Percentiles rank a stretch among this genome's conserved stretches.
phyloP scores from a whole-genome alignment of 83 land plant genomes.

The Diphasiastrum complanatum region DNA sequence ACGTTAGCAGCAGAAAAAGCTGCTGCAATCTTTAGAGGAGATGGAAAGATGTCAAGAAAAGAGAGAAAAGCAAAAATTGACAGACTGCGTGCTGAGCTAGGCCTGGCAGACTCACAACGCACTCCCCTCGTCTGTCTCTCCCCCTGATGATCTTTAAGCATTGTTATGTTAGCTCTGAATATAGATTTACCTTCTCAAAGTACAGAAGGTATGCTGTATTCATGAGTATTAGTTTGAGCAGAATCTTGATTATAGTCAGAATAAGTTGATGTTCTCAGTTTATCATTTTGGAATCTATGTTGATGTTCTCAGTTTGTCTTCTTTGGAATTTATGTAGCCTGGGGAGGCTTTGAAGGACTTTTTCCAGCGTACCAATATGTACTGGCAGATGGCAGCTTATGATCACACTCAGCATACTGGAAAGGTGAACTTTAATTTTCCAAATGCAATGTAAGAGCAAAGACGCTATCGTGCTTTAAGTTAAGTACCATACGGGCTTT shows the following conservation, averaged over 20 bases:
- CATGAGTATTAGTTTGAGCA: too few species aligned
- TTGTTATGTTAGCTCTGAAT: too few species aligned
- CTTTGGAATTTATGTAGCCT: constrained; percentile 55
- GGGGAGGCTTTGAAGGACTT: constrained; percentile 91
- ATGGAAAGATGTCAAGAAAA: constrained; percentile 76
- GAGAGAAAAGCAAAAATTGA: constrained; percentile 88
- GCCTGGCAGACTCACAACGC: constrained; percentile 88
- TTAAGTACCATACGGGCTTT: too few species aligned
- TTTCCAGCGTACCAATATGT: constrained; percentile 74
- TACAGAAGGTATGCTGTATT: too few species aligned
- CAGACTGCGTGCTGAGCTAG: constrained; percentile 79
- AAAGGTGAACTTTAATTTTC: constrained; percentile 45
- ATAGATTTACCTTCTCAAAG: too few species aligned
- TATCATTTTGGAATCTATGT: background rate
- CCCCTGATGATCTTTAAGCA: background rate
- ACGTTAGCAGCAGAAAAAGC: constrained; percentile 56
- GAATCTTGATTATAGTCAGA: too few species aligned
- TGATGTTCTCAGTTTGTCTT: too few species aligned
- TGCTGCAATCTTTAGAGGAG: constrained; percentile 84
- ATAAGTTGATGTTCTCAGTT: background rate
- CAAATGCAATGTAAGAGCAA: too few species aligned
- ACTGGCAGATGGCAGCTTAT: constrained; percentile 99
- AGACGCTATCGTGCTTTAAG: too few species aligned
- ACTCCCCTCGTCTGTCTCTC: constrained; percentile 64
- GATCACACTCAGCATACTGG: constrained; percentile 99